Base-by-base conservation (phyloP, 2,329 filamentous ascomycete genomes). In the Dactylella cylindrospora region DNA sequence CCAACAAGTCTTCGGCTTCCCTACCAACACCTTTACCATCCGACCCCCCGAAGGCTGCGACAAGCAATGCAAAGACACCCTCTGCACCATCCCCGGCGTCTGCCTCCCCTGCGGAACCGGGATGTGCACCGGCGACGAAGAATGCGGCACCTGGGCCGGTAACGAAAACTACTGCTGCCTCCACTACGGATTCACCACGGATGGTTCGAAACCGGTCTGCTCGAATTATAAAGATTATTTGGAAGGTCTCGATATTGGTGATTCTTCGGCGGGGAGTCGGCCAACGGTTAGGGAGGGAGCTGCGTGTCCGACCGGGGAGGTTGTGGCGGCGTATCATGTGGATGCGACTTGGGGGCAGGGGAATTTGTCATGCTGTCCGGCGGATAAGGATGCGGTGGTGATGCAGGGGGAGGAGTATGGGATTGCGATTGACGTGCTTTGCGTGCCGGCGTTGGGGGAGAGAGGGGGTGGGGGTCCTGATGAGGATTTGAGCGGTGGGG, bases 141-240 rank as follows among this genome's bases (percentile, higher is more conserved):
- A 57, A 57, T 57, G 52, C 52, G 52, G 52, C 29, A 57, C 43
- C 28, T 57, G 52, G 52, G 52, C 44, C 23, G 44, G 44, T 5
- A 29, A 23, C 5, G 1, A 26, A 7, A 33, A 57, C 44, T 26
- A 40, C 23, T 57, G 52, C 31, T 57, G 52, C 36, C 49, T 50
- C 52, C 52, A 57, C 17, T 50, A 41, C 52, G 50, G 43, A 17
- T 44, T 49, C 17, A 15, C 17, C 1, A 41, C 51, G 0, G 8
- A n/a, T 4, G 36, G 15, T 12, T 10, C 10, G 6, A 49, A 43
- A 20, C 36, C 50, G 5, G 26, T n/a, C 6, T 57, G 52, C 17
- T 57, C 52, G 2, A 44, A 57, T 22, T 43, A 49, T 6, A 8
- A 35, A 1, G 12, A n/a, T 5, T 57, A 41, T 10, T 38, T 57